Conservation (phyloP, 352 stramenopile genomes). For the Blastocystis sp. region DNA sequence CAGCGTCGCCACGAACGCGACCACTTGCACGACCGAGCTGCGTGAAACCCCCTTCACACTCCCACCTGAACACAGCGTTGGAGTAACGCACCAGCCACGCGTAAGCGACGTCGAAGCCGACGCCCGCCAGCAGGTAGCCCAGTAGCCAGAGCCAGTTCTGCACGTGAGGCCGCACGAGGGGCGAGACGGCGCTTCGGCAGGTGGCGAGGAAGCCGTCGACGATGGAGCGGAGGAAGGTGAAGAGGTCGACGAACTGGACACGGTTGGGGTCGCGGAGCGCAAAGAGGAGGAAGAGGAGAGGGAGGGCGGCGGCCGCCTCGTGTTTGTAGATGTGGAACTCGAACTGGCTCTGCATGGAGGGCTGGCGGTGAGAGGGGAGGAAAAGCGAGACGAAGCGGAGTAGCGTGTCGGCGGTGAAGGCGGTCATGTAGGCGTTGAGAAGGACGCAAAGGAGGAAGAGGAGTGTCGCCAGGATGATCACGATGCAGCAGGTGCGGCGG, state of each 20-base stretch:
- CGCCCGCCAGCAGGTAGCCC: not conserved
- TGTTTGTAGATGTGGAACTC: slow-evolving; percentile 24
- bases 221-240: not conserved
- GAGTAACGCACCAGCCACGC: not conserved
- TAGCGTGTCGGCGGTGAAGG: not conserved
- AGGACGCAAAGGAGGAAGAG: not conserved
- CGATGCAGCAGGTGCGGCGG: not conserved
- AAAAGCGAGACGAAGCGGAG: not conserved
- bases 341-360: slow-evolving; percentile 19
- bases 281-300: not conserved
- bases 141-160: slow-evolving; percentile 10
- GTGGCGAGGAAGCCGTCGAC: not conserved
- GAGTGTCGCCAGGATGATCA: not conserved
- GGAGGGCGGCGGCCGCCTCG: not conserved
- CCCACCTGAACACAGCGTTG: not conserved
- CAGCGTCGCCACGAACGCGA: not conserved
- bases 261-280: not conserved
- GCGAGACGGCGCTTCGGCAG: not conserved
- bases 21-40: slow-evolving; percentile 6
- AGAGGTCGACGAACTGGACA: slow-evolving; percentile 6
- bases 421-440: not conserved
- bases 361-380: not conserved
- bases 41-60: not conserved
- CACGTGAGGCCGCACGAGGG: not conserved
- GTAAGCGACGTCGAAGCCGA: not conserved